Evolutionary conservation across 2,329 filamentous ascomycete species (phyloP).

Genomic region (Fusarium cicatricum): DNA sequence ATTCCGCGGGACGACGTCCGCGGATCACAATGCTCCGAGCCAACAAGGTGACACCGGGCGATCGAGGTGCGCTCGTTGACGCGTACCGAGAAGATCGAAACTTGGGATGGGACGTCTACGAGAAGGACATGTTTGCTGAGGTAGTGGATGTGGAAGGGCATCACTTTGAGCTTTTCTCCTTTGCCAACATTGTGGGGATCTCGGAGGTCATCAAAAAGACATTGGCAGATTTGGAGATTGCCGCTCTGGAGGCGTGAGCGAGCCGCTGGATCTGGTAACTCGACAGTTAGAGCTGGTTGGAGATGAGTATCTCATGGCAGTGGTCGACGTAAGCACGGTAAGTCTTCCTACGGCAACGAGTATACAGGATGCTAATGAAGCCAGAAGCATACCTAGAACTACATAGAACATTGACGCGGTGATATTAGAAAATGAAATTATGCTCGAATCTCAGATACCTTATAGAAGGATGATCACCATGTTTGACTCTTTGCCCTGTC

Average conservation of each 20-base stretch:
- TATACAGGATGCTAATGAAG: neutral
- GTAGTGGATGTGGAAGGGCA: constrained; percentile 60
- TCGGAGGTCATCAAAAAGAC: constrained; percentile 38
- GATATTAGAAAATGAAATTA: neutral
- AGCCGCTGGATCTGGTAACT: neutral
- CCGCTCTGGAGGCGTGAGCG: neutral
- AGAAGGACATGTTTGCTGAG: constrained; percentile 52
- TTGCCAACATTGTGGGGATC: constrained; percentile 40
- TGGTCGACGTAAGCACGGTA: neutral
- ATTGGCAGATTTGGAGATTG: constrained; percentile 30
- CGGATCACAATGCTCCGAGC: constrained; percentile 57
- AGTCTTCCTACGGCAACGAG: neutral
- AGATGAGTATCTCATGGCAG: neutral
- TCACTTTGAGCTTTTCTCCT: constrained; percentile 59
- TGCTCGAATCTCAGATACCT: neutral
- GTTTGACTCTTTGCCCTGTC: too few relatives aligned
- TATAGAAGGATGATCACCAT: too few relatives aligned
- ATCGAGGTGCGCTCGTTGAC: constrained; percentile 51
- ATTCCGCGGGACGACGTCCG: constrained; percentile 45
- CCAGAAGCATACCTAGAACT: neutral
- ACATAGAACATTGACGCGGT: neutral
- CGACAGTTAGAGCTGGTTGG: neutral
- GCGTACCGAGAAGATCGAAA: constrained; percentile 50
- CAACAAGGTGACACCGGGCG: constrained; percentile 49
- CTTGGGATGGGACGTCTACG: constrained; percentile 61